These are phyloP conservation scores for Cercospora janseana DNA, from an alignment of 2,329 filamentous ascomycete genomes.

Conservation along the genomic window DNA sequence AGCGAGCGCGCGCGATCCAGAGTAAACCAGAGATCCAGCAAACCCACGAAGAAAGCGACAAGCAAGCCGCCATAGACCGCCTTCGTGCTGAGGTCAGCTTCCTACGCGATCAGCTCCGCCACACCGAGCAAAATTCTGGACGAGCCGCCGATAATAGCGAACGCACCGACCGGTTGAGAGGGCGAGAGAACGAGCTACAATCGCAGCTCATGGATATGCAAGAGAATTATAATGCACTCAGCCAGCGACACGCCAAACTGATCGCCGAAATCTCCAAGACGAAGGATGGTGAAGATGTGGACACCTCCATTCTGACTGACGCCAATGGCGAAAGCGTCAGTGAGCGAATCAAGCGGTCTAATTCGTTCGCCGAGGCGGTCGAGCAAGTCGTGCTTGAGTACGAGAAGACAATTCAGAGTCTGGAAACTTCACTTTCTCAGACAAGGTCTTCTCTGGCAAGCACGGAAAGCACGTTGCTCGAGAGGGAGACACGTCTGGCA, in stretches of 20 bases:
- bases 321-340: conserved; percentile 74
- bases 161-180: conserved; percentile 55
- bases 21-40: conserved; percentile 97
- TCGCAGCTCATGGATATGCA: conserved; percentile 90
- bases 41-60: conserved; percentile 82
- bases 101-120: conserved; percentile 87
- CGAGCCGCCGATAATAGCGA: conserved; percentile 66
- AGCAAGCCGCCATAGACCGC: conserved; percentile 88
- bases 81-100: conserved; percentile 92
- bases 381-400: conserved; percentile 96
- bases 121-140: conserved; percentile 67
- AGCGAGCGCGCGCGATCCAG: conserved; percentile 92
- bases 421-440: conserved; percentile 87
- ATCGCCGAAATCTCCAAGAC: conserved; percentile 91
- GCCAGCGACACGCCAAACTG: conserved; percentile 89
- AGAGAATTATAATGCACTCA: conserved; percentile 90
- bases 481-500: conserved; percentile 90
- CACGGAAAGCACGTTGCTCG: conserved; percentile 81
- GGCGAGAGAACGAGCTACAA: conserved; percentile 79
- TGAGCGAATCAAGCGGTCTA: conserved; percentile 88
- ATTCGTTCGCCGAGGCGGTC: conserved; percentile 91
- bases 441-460: conserved; percentile 79
- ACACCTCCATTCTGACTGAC: conserved; percentile 60
- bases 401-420: conserved; percentile 93
- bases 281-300: conserved; percentile 60